Evolutionary conservation across 176 grass and related monocot species (phyloP), one percentile per base, ranked within the genome.

Genomic region (Musa beccarii): DNA sequence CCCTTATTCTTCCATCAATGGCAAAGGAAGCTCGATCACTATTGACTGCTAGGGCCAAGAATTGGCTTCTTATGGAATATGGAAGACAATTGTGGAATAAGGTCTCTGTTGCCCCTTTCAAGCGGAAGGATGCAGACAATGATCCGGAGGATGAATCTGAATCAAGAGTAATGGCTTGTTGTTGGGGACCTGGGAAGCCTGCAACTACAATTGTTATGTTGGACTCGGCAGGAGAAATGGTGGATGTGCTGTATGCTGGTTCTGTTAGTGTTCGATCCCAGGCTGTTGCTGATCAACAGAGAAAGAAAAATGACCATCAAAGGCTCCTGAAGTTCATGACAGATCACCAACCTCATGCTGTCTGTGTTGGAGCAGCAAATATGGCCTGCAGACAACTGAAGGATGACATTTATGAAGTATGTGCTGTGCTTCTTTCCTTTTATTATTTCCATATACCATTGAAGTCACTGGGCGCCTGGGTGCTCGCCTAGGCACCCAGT

Each of bases 361-460:
- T 95, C 34, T 95, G 96, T 83, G 85, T 99, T 73, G 96, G 96
- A 72, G 87, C 89, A 54, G 89, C 90, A 59, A 99, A 99, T 81
- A 89, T 89, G 63, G 83, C 86, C 21, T 99, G 96, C 83, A 91
- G 92, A 80, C 86, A 89, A 82, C 89, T 99, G 7, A 99, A 99
- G 83, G 96, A 99, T 92, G 96, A 99, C 68, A 89, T 99, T 19
- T 99, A 92, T 69, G 96, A 99, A 91, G 96, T 99, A 34, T 29
- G 50, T 74, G 7, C 11, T 1, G 34, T 49, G 15, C 52, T 13
- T 49, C 34, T 50, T 22, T 51, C 23, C 16, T 21, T 62, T 51
- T 34, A 8, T 68, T 22, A 15, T 29, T 68, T 68, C 65, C 8
- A 8, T 68, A 14, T 29, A 34, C n/a, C 8, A 12, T 43, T 34